Percentiles rank a stretch among this genome's conserved stretches.
Evolutionary conservation across 1,139 yeast genomes (phyloP).

Genomic region (Pneumocystis carinii): DNA sequence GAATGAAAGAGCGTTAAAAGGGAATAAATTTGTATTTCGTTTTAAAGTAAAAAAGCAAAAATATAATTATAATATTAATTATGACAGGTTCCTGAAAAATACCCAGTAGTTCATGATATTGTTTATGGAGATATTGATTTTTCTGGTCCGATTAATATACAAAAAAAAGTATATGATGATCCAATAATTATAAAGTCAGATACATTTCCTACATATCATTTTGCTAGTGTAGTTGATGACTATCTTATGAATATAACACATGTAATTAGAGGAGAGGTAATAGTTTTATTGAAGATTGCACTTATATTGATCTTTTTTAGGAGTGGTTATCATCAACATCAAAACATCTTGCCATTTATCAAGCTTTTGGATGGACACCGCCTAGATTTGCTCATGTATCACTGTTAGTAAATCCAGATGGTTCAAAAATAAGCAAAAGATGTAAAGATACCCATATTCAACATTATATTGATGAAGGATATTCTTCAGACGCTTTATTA

Average conservation of each 20-base stretch:
- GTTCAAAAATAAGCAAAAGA: slow-evolving; percentile 75
- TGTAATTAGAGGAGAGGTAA: slow-evolving; percentile 73
- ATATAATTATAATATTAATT: slow-evolving; percentile 26
- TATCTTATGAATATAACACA: slow-evolving; percentile 85
- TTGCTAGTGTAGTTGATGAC: slow-evolving; percentile 91
- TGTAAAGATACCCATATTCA: slow-evolving; percentile 60
- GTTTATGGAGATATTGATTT: slow-evolving; percentile 62
- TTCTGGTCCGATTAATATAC: slow-evolving; percentile 61
- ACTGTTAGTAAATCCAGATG: slow-evolving; percentile 52
- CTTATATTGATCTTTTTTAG: not conserved
- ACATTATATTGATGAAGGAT: slow-evolving; percentile 31
- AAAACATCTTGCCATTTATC: slow-evolving; percentile 73
- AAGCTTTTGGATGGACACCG: slow-evolving; percentile 73
- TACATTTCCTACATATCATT: slow-evolving; percentile 88
- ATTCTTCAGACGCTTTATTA: slow-evolving; percentile 70
- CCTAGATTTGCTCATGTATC: slow-evolving; percentile 87
- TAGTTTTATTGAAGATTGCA: not conserved
- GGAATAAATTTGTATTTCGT: slow-evolving; percentile 24
- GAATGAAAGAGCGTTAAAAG: slow-evolving; percentile 22
- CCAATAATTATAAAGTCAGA: slow-evolving; percentile 80
- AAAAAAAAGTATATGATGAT: slow-evolving; percentile 73
- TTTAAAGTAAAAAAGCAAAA: slow-evolving; percentile 20
- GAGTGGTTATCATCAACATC: slow-evolving; percentile 97
- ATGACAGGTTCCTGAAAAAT: slow-evolving; percentile 42
- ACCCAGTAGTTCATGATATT: slow-evolving; percentile 54